Evolutionary conservation across 768 basidiomycete genomes (phyloP).

Genomic region (Termitomyces sp.): DNA sequence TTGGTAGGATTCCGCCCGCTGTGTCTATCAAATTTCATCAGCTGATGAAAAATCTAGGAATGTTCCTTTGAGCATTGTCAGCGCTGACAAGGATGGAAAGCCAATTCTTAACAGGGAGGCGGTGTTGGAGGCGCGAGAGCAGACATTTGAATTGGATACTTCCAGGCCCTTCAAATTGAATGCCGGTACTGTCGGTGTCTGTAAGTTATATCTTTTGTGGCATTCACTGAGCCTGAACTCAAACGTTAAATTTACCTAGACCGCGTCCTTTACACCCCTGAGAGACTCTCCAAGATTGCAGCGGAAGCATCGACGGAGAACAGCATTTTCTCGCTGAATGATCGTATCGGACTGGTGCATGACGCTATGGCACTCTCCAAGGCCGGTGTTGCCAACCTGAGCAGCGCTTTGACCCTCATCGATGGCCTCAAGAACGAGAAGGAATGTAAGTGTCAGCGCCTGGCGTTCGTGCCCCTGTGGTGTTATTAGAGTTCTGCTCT

Average conservation of each 20-base stretch:
- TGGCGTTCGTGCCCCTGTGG: not conserved
- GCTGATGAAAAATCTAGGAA: conserved; percentile 44
- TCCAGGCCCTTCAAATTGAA: conserved; percentile 86
- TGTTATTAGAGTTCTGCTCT: not conserved
- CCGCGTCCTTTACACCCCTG: conserved; percentile 83
- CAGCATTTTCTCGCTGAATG: conserved; percentile 69
- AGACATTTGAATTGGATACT: conserved; percentile 67
- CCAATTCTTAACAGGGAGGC: conserved; percentile 53
- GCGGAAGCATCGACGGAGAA: conserved; percentile 62
- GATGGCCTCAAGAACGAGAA: conserved; percentile 67
- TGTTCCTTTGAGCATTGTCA: conserved; percentile 73
- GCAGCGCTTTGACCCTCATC: conserved; percentile 72
- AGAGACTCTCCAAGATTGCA: conserved; percentile 75
- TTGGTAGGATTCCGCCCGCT: conserved; percentile 47
- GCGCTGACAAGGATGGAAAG: conserved; percentile 58
- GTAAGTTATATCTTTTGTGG: conserved; percentile 40
- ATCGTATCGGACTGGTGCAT: conserved; percentile 85
- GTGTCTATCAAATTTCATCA: not conserved
- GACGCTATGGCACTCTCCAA: conserved; percentile 80
- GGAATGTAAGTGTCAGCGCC: conserved; percentile 53
- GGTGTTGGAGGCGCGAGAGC: conserved; percentile 68
- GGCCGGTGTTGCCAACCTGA: conserved; percentile 75
- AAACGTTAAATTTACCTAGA: conserved; percentile 37
- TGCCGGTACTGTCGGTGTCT: conserved; percentile 84
- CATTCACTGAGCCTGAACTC: not conserved